phyloP scores from a whole-genome alignment of 2,329 filamentous ascomycete genomes.

The Stachybotrys chlorohalonatus region DNA sequence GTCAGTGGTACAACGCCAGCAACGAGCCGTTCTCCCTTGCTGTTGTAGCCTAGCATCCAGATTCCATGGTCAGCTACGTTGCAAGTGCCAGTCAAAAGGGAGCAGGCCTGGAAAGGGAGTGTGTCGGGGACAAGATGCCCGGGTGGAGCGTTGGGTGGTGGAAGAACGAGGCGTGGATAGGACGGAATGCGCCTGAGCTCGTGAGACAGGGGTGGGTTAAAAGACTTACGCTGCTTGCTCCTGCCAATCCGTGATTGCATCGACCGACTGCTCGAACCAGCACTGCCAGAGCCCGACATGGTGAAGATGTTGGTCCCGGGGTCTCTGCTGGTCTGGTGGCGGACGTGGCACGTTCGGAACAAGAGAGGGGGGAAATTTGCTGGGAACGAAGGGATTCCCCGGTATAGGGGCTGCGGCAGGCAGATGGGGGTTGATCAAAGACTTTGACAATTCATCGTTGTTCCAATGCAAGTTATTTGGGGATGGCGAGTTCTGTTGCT shows the following conservation, averaged over 20 bases:
- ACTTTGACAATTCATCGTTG: neutral
- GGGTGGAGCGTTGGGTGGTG: neutral
- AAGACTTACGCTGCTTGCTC: constrained; percentile 69
- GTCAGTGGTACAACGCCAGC: constrained; percentile 90
- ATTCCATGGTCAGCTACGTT: constrained; percentile 10
- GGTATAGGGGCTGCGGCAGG: neutral
- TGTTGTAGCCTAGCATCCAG: constrained; percentile 65
- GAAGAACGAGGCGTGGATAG: neutral
- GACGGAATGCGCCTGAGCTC: neutral
- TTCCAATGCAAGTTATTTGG: neutral
- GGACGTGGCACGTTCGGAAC: constrained; percentile 3
- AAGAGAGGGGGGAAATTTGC: neutral
- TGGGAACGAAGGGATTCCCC: constrained; percentile 1
- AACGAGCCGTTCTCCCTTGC: constrained; percentile 87
- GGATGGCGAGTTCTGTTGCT: neutral
- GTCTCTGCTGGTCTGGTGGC: neutral
- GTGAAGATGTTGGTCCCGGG: constrained; percentile 1
- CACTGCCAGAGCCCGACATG: constrained; percentile 27
- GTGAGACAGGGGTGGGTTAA: constrained; percentile 2
- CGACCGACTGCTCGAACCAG: constrained; percentile 34
- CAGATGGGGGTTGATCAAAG: neutral
- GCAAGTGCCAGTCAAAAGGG: constrained; percentile 1
- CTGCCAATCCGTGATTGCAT: constrained; percentile 71
- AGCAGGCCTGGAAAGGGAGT: neutral
- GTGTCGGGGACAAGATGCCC: neutral